phyloP scores from a whole-genome alignment of 129 eudicot species.

The Heracleum sosnowskyi region DNA sequence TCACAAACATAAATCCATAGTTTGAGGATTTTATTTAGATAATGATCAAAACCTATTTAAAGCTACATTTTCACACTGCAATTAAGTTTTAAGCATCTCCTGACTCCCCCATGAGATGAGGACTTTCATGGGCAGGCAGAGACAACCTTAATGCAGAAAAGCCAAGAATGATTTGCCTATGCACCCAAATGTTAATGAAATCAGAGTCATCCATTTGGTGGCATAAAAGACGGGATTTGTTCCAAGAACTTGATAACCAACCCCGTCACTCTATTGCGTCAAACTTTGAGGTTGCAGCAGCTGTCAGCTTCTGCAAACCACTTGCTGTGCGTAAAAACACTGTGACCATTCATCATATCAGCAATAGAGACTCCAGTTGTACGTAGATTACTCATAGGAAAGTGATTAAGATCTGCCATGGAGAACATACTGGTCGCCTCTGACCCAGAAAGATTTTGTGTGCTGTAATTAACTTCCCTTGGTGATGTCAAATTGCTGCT shows the following conservation, averaged over 20 bases:
- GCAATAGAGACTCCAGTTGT: conserved; percentile 27
- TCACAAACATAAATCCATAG: conserved; percentile 5
- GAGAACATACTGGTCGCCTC: conserved; percentile 61
- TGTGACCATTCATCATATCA: conserved; percentile 31
- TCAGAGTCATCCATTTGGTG: conserved; percentile 33
- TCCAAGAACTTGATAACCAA: conserved; percentile 16
- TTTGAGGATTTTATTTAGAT: conserved; percentile 1
- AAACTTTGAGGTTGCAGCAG: conserved; percentile 52
- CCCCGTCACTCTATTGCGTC: conserved; percentile 20
- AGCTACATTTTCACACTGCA: conserved; percentile 12
- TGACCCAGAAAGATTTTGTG: conserved; percentile 33
- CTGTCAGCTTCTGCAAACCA: conserved; percentile 47
- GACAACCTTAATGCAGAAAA: conserved; percentile 27
- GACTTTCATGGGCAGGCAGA: conserved; percentile 16
- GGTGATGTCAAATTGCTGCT: conserved; percentile 25
- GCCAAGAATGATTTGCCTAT: conserved; percentile 93
- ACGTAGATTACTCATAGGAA: conserved; percentile 25
- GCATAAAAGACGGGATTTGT: conserved; percentile 15
- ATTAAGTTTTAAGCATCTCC: conserved; percentile 24
- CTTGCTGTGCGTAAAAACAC: conserved; percentile 29
- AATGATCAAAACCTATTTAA: conserved; percentile 15
- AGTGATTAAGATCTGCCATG: conserved; percentile 42
- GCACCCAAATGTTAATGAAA: conserved; percentile 31
- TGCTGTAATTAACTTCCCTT: conserved; percentile 24
- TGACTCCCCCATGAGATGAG: conserved; percentile 10